These are phyloP conservation scores for Aspergillus cavernicola DNA, from an alignment of 495 filamentous ascomycete genomes.

Conservation along the genomic window DNA sequence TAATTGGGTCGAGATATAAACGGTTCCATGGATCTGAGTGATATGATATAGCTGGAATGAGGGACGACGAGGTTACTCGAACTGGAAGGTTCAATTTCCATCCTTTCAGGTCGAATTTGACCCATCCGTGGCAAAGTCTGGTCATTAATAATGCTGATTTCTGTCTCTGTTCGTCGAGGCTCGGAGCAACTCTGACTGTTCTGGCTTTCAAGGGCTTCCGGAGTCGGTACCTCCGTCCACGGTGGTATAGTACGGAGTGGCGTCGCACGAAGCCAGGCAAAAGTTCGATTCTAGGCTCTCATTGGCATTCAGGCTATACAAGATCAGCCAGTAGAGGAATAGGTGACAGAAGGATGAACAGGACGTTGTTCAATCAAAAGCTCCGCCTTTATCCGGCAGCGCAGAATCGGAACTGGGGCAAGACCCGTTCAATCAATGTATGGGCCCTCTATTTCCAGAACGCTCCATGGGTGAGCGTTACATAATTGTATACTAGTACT, in stretches of 20 bases:
- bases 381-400: neutral
- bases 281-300: neutral
- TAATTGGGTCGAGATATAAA: too few relatives aligned
- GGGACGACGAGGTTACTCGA: conserved; percentile 1
- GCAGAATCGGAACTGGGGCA: neutral
- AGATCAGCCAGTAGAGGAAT: neutral
- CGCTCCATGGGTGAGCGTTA: conserved; percentile 10
- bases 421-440: conserved; percentile 14
- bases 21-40: conserved; percentile 18
- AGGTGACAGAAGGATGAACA: neutral
- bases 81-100: conserved; percentile 7
- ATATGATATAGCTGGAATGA: neutral
- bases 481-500: conserved; percentile 2
- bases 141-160: neutral
- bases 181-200: too few relatives aligned
- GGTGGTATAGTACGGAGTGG: conserved; percentile 3
- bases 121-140: neutral
- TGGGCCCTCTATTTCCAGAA: conserved; percentile 41
- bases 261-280: neutral
- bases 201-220: too few relatives aligned
- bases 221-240: too few relatives aligned
- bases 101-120: neutral
- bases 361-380: conserved; percentile 1
- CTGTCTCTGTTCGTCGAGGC: too few relatives aligned
- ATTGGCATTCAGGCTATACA: neutral